Evolutionary conservation across 2,329 filamentous ascomycete genomes (phyloP), one percentile per base, ranked within the genome.

Genomic region (Penicillium frequentans): DNA sequence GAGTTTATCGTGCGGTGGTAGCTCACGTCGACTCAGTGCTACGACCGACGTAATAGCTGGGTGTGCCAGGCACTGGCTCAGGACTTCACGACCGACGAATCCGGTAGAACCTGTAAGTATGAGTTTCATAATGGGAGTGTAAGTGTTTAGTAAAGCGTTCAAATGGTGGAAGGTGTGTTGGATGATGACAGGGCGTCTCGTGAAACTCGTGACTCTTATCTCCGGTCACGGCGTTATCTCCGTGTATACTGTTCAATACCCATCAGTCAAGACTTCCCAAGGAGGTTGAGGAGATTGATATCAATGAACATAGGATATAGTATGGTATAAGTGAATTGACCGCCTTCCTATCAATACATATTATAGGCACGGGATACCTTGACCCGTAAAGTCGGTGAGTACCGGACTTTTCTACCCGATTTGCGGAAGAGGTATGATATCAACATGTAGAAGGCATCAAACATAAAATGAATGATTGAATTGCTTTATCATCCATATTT

Each of bases 1-100:
- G 10, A 81, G 68, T 66, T 86, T 85, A 14, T 77, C 67, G 54
- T 80, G 69, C 35, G 73, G 71, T 45, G 76, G 68, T 14, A 82
- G 65, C 19, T 78, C 74, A 24, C 77, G 79, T 11, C 84, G 78
- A 3, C 79, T 80, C 11, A 86, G 71, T 16, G 81, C 78, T 55
- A 83, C 70, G 35, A 84, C 71, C 16, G 79, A 80, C 2, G 78
- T 80, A 69, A 87, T 82, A 62, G 72, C 72, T 23, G 78, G 72
- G 66, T 82, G 74, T 8, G 68, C 66, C 52, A 87, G 76, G 63
- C 79, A 82, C 59, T 81, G 78, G 8, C 73, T 70, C 48, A 87
- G 76, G 21, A 86, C 75, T 64, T 82, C 81, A 3, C 49, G 49
- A 14, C 63, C 63, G 29, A 63, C 47, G 43, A 64, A 60, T 49